Evolutionary conservation across 257 asterid genomes (phyloP).

Genomic region (Solanum sitiens): DNA sequence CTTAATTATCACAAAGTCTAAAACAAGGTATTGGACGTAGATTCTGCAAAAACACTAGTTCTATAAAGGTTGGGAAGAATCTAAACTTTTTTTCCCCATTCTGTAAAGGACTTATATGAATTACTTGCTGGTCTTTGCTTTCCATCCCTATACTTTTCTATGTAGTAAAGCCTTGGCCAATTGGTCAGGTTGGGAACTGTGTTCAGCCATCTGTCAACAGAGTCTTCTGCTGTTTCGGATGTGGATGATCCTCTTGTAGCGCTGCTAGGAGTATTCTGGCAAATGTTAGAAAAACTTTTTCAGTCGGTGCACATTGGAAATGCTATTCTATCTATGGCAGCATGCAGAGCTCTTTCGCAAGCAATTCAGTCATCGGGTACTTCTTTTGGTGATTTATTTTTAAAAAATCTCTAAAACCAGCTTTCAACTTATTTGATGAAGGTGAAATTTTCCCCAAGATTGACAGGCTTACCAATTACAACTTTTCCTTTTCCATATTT

Average conservation of each 20-base stretch:
- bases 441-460: neutral
- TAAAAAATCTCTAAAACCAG: neutral
- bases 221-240: conserved; percentile 21
- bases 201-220: conserved; percentile 43
- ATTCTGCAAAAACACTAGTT: neutral
- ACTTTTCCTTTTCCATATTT: neutral
- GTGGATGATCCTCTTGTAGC: conserved; percentile 41
- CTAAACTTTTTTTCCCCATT: neutral
- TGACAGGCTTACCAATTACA: neutral
- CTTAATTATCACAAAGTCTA: neutral
- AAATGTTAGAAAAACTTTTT: conserved; percentile 66
- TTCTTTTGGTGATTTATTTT: conserved; percentile 4
- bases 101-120: neutral
- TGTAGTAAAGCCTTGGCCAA: neutral
- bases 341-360: conserved; percentile 80
- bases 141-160: neutral
- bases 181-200: conserved; percentile 66
- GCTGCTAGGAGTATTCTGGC: conserved; percentile 68
- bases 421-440: neutral
- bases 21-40: neutral
- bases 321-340: conserved; percentile 64
- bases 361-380: conserved; percentile 78
- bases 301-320: conserved; percentile 50
- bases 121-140: neutral
- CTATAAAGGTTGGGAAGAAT: neutral